Conservation (phyloP, 2,329 filamentous ascomycete genomes). For the Colletotrichum neosansevieriae region DNA sequence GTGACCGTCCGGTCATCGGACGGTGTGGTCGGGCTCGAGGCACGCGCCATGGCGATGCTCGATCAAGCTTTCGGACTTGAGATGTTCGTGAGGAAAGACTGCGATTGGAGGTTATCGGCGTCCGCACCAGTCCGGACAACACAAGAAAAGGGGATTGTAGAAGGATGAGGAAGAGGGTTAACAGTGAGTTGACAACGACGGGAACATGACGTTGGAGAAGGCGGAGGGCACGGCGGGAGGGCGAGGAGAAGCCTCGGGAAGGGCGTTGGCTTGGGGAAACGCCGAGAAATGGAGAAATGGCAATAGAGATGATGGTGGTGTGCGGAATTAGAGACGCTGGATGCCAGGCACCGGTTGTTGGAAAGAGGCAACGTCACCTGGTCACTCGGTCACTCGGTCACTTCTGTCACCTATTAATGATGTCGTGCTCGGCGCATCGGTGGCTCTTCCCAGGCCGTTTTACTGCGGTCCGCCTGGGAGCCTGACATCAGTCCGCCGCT, state of each 20-base stretch:
- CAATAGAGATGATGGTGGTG: conserved; percentile 17
- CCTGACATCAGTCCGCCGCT: conserved; percentile 11
- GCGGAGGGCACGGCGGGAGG: background rate
- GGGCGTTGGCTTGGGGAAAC: conserved; percentile 1
- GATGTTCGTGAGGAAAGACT: background rate
- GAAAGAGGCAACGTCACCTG: conserved; percentile 24
- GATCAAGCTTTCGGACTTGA: conserved; percentile 11
- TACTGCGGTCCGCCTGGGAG: background rate
- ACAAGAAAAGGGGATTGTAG: background rate
- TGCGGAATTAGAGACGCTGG: background rate
- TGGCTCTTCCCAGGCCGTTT: conserved; percentile 3
- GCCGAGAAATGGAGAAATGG: background rate
- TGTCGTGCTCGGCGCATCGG: conserved; percentile 35
- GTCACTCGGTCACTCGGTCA: conserved; percentile 16
- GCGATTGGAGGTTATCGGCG: conserved; percentile 7
- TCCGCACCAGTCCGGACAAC: background rate
- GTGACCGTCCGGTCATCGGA: conserved; percentile 28
- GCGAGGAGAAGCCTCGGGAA: conserved; percentile 29
- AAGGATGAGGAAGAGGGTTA: background rate
- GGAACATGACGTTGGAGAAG: conserved; percentile 17
- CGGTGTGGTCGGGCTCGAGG: conserved; percentile 24
- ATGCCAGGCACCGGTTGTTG: background rate
- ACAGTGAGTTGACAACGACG: background rate
- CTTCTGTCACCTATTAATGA: conserved; percentile 17
- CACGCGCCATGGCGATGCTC: conserved; percentile 31